A percentile compares a stretch with the other conserved stretches of the same genome.
Evolutionary conservation across 2,329 filamentous ascomycete species (phyloP).

Genomic region (Diaporthe eres): DNA sequence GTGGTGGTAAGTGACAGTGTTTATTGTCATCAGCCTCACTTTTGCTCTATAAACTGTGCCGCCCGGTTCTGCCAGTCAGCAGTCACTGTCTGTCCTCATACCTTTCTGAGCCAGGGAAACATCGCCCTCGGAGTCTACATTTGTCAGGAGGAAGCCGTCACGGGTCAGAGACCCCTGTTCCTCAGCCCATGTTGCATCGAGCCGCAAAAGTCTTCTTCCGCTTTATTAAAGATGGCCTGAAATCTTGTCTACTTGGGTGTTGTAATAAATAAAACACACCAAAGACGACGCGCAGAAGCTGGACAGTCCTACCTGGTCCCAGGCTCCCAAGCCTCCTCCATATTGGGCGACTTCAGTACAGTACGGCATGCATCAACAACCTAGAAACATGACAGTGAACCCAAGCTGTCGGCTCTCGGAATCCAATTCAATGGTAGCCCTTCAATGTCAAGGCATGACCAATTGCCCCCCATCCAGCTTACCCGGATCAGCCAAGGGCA

Average conservation of each 20-base stretch:
- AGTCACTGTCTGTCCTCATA: not conserved
- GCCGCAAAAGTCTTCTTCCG: not conserved
- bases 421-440: not conserved
- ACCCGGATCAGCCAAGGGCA: constrained; percentile 2
- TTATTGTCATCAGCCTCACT: too few species aligned
- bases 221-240: not conserved
- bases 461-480: not conserved
- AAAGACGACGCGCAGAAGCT: not conserved
- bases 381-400: not conserved
- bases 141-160: not conserved
- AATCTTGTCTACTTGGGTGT: constrained; percentile 8
- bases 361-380: not conserved
- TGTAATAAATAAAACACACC: constrained; percentile 11
- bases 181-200: not conserved
- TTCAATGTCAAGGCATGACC: not conserved
- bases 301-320: not conserved
- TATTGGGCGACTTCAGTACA: not conserved
- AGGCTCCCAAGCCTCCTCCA: not conserved
- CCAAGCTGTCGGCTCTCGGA: constrained; percentile 9
- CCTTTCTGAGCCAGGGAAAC: not conserved
- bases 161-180: not conserved
- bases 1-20: too few species aligned
- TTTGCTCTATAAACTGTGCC: too few species aligned
- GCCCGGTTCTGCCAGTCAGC: too few species aligned
- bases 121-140: constrained; percentile 8